Evolutionary conservation across 2,329 filamentous ascomycete genomes (phyloP), one percentile per base, ranked within the genome.

Genomic region (Lizonia empirigonia): DNA sequence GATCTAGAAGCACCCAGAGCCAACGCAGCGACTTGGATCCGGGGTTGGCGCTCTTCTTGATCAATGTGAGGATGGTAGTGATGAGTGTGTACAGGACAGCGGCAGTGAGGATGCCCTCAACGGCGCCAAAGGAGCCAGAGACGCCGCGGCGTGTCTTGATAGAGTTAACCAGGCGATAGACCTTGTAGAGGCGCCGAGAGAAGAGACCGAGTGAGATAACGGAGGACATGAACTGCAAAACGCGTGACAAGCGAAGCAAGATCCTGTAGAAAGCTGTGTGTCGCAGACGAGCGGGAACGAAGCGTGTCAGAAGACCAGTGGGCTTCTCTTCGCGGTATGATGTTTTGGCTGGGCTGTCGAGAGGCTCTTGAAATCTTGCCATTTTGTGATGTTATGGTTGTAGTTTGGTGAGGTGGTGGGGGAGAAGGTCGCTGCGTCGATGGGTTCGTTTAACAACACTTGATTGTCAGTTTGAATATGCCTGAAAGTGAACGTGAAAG

Each of bases 91-190:
- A 78, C 6, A 74, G 56, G 10, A 76, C 71, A 4, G 77, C 76
- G 5, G 76, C 76, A 8, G 75, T 72, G 18, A 78, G 71, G 37
- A 78, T 78, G 44, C 75, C 76, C 57, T 78, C 75, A 29, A 78
- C 76, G 15, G 76, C 73, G 19, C 72, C 69, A 35, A 70, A 74
- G 29, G 72, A 66, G 16, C 64, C 40, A 20, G 63, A 58, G n/a
- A 72, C 53, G 19, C 65, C 65, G 22, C 59, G 59, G 18, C 62
- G 58, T 1, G 55, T 58, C 38, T 67, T 69, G 58, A 69, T 63
- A 23, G 42, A 64, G 58, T 66, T 71, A 52, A 68, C 63, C 23
- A 77, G 70, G 18, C 69, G 71, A 52, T 74, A 71, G 42, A 78
- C 71, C 32, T 75, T 76, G 62, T 67, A 68, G 8, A 77, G 22